Conservation (phyloP, 1,284 basidiomycete genomes). For the Trametes hirsuta region DNA sequence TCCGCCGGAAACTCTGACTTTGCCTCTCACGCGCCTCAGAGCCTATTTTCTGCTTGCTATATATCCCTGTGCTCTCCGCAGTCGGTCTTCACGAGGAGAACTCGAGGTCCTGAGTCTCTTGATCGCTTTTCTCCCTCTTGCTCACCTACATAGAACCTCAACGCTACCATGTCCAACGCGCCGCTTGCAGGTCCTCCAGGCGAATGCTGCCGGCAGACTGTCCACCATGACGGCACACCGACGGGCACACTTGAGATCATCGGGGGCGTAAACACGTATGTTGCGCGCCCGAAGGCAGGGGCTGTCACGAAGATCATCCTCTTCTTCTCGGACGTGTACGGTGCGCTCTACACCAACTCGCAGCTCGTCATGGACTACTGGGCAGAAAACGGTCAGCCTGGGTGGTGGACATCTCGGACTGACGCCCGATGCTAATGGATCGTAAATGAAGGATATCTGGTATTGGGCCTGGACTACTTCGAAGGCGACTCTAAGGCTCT, state of each 20-base stretch:
- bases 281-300: slow-evolving; percentile 45
- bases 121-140: too few relatives aligned
- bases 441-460: slow-evolving; percentile 46
- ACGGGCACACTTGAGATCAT: slow-evolving; percentile 47
- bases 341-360: slow-evolving; percentile 53
- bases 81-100: too few relatives aligned
- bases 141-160: not conserved
- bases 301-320: slow-evolving; percentile 46
- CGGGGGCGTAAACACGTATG: slow-evolving; percentile 53
- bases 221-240: slow-evolving; percentile 53
- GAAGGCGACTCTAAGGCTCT: slow-evolving; percentile 50
- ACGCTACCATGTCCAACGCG: slow-evolving; percentile 20
- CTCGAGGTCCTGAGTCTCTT: too few relatives aligned
- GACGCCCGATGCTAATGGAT: not conserved
- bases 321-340: slow-evolving; percentile 53
- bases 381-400: slow-evolving; percentile 46
- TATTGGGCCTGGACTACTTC: slow-evolving; percentile 60
- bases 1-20: too few relatives aligned
- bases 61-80: too few relatives aligned
- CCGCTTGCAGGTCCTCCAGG: slow-evolving; percentile 43
- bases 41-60: too few relatives aligned
- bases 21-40: too few relatives aligned
- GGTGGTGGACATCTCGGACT: too few relatives aligned
- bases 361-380: slow-evolving; percentile 59
- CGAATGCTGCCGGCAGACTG: slow-evolving; percentile 49